Conservation (phyloP, 495 filamentous ascomycete species). For the Lasiosphaeria miniovina region DNA sequence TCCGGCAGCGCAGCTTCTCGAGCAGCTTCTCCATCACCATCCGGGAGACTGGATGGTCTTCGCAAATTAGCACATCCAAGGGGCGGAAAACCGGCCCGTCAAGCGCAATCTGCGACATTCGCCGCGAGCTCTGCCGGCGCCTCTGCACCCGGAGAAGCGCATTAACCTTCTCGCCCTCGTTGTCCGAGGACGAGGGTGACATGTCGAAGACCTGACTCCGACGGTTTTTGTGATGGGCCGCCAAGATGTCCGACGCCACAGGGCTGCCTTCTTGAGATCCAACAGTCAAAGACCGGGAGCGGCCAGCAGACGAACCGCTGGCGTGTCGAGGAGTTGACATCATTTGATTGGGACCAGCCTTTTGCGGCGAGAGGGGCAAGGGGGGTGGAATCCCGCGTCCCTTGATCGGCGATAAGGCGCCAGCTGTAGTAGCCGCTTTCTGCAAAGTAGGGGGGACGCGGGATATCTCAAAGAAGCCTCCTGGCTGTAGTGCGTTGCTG, state of each 20-base stretch:
- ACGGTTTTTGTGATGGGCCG: conserved; percentile 76
- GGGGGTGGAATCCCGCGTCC: conserved; percentile 55
- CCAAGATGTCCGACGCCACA: conserved; percentile 62
- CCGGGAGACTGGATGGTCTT: conserved; percentile 96
- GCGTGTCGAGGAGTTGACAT: conserved; percentile 46
- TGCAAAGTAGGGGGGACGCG: conserved; percentile 58
- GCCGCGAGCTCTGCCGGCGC: conserved; percentile 83
- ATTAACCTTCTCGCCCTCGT: conserved; percentile 87
- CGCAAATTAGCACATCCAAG: conserved; percentile 91
- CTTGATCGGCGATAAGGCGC: conserved; percentile 76
- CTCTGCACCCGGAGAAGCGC: conserved; percentile 91
- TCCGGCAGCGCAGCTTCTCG: conserved; percentile 91
- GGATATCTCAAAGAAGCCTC: conserved; percentile 67
- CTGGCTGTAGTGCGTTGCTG: conserved; percentile 67
- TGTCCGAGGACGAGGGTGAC: conserved; percentile 96
- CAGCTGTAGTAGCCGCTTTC: conserved; percentile 56
- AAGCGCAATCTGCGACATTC: conserved; percentile 83
- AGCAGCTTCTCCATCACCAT: conserved; percentile 96
- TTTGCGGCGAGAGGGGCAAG: conserved; percentile 50
- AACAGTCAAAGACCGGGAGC: conserved; percentile 86
- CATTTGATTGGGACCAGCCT: conserved; percentile 27
- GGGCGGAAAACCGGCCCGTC: conserved; percentile 82
- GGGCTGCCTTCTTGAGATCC: conserved; percentile 88
- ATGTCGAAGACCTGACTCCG: conserved; percentile 93
- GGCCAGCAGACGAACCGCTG: conserved; percentile 44